Base-by-base conservation (phyloP, 2,329 filamentous ascomycete species). In the Cytospora piceicola region DNA sequence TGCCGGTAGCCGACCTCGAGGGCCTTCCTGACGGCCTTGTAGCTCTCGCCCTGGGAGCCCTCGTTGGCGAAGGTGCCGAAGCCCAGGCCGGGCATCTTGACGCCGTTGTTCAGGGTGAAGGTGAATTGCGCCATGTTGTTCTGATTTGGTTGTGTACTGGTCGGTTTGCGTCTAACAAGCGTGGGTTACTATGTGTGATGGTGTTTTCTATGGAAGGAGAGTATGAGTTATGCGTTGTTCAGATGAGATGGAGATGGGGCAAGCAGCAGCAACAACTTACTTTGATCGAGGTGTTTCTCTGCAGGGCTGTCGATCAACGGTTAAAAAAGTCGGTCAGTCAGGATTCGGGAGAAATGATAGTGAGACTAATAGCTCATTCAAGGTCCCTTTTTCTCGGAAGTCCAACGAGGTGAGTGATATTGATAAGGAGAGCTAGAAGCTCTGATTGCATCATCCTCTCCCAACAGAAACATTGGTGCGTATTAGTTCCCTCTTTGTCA, bases 41-140 rank as follows among this genome's bases (percentile, higher is more conserved):
- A 87, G 54, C 83, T 83, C 78, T 87, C 84, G 49, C 85, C 85
- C 70, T 80, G 79, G 68, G 80, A 74, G 64, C 87, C 88, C 77
- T 91, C 88, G 75, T 84, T 90, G 75, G 86, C 84, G 72, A 88
- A 89, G 70, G 87, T 89, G 70, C 87, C 87, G 71, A 90, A 89
- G 30, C 87, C 87, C 36, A 89, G 77, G 57, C 81, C 86, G 67
- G 87, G 87, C 70, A 89, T 86, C 73, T 81, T 81, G 66, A 89
- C 83, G 65, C 80, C 80, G 69, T 82, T 82, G 76, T 80, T 81
- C 67, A 82, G 77, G 51, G 77, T 82, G 71, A 80, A 82, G 4
- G 73, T 78, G 42, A 60, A 58, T 56, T 68, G 66, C n/a, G 66
- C 34, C 63, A 65, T 65, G 17, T 62, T 64, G 42, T 70, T 67